phyloP scores from a whole-genome alignment of 169 alveolate genomes.

The Cryptosporidium baileyi region DNA sequence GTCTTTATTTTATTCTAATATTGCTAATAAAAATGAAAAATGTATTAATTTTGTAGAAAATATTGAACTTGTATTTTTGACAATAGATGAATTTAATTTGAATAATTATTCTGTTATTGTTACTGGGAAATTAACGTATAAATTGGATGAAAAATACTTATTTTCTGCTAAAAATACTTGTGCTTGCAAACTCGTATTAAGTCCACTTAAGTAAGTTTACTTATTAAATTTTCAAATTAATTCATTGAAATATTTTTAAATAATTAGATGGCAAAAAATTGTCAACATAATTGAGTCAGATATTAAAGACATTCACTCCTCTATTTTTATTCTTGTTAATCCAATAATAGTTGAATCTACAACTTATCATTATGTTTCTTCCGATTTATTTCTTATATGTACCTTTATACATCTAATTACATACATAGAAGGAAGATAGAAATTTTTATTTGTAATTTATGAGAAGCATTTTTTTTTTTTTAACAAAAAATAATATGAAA shows the following conservation, averaged over 20 bases:
- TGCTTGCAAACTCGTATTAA: background rate
- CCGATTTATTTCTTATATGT: slow-evolving; percentile 20
- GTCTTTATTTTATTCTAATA: background rate
- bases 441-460: no score
- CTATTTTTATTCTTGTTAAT: slow-evolving; percentile 1
- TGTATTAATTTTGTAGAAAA: background rate
- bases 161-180: background rate
- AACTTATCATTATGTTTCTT: background rate
- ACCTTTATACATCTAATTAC: background rate
- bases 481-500: no score
- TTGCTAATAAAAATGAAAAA: background rate
- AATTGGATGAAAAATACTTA: background rate
- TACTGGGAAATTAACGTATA: slow-evolving; percentile 16
- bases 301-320: background rate
- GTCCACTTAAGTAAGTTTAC: slow-evolving; percentile 9
- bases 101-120: background rate
- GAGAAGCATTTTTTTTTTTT: no score
- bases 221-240: background rate
- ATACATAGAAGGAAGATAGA: background rate
- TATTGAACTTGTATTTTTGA: background rate
- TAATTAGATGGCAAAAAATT: slow-evolving; percentile 12
- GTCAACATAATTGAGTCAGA: background rate
- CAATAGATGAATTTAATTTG: background rate
- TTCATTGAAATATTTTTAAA: background rate
- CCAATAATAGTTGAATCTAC: background rate